Evolutionary conservation across 2,329 filamentous ascomycete genomes (phyloP), one percentile per base, ranked within the genome.

Genomic region (Myriangium duriaei): DNA sequence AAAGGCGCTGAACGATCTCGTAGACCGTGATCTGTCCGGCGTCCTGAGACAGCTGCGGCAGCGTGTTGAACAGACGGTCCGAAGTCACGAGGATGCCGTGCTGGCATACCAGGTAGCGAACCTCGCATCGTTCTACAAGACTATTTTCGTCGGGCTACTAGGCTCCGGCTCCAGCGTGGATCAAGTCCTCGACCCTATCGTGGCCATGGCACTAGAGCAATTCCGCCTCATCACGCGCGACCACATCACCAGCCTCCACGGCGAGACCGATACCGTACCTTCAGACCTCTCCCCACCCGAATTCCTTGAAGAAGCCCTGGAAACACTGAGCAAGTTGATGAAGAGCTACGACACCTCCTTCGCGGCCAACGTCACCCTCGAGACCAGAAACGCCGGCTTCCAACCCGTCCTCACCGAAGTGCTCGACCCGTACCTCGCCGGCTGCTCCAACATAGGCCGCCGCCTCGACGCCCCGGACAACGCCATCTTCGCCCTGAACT

Each of bases 101-200:
- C 65, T 86, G 34, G 79, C 85, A 21, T 98, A 94, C 64, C 91
- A 86, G 55, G 76, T 96, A 29, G 79, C 84, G 9, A 95, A 93
- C 49, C 67, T 98, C 1, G 69, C 96, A 30, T 77, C 75, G 29
- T 98, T 98, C 60, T 98, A 98, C 61, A 77, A 75, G 18, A 69
- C 75, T 44, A 95, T 87, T 1, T 95, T 96, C 55, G 64, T 75
- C 11, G 88, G 81, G 49, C 67, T 96, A 1, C 66, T 96, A 1
- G 80, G 82, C 2, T 50, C 68, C 2, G 68, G 77, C 9, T 83
- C 84, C 0, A 66, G 71, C 6, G 65, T 95, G 0, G 67, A 87
- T 0, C 76, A 81, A 3, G 70, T 78, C 2, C 72, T 94, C 36
- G 60, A 64, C 3, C 71, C 65, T 2, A 65, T 95, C 1, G 79